Evolutionary conservation across 352 stramenopile species (phyloP).

Genomic region (Pythium phragmitis): DNA sequence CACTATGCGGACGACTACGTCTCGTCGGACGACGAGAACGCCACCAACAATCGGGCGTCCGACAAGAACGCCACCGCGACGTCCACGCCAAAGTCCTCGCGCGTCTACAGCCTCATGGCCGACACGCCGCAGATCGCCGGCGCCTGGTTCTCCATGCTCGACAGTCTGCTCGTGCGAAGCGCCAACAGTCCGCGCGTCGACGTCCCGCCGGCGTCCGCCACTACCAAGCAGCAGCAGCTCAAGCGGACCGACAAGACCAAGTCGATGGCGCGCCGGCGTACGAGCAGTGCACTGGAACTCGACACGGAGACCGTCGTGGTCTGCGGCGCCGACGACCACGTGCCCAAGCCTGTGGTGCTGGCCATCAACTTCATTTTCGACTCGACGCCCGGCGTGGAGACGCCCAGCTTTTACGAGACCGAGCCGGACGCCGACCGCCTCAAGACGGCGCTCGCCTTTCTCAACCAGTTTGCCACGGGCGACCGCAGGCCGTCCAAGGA

Average conservation of each 20-base stretch:
- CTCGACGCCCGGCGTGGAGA: conserved; percentile 77
- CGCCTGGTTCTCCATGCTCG: conserved; percentile 74
- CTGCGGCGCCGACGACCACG: conserved; percentile 35
- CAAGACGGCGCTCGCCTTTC: conserved; percentile 53
- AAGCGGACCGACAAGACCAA: conserved; percentile 27
- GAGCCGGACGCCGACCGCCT: conserved; percentile 50
- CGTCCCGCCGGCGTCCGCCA: conserved; percentile 14
- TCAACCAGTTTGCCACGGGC: conserved; percentile 56
- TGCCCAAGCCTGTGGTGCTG: conserved; percentile 55
- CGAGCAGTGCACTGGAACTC: conserved; percentile 40
- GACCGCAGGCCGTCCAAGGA: conserved; percentile 51
- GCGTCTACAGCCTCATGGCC: conserved; percentile 75
- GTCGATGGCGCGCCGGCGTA: conserved; percentile 34
- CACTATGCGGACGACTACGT: conserved; percentile 81
- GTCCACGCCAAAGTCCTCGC: conserved; percentile 57
- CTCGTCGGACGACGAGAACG: conserved; percentile 72
- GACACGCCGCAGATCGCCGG: conserved; percentile 72
- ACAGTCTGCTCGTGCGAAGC: conserved; percentile 68
- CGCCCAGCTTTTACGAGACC: conserved; percentile 63
- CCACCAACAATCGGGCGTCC: conserved; percentile 18
- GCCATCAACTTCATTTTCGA: conserved; percentile 86
- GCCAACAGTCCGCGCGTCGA: conserved; percentile 75
- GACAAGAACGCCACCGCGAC: conserved; percentile 35
- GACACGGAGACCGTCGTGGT: conserved; percentile 53
- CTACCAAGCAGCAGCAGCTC: conserved; percentile 1